Base-by-base conservation (phyloP, 495 filamentous ascomycete species). In the Astrothelium macrocarpum region DNA sequence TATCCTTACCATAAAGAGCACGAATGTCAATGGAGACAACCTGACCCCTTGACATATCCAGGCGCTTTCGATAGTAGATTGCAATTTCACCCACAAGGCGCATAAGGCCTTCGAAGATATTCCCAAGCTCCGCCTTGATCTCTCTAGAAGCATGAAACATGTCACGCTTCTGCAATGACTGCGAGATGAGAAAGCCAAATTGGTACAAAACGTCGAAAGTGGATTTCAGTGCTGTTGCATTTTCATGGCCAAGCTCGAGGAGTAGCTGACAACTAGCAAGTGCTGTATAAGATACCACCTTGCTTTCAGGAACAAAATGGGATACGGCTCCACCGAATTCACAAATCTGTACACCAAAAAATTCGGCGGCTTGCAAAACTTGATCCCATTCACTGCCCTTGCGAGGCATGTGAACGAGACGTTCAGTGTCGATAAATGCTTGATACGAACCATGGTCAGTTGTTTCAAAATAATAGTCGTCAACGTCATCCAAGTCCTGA, bases 181-280 rank as follows among this genome's bases (percentile, higher is more conserved):
- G 49, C 16, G 49, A 56, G 23, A 56, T 7, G 16, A 56, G 49
- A 16, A 56, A 29, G 10, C 49, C 49, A 56, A 56, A 56, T 29
- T 56, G 23, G 29, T 12, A 56, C 9, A 56, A 16, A 11, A 25
- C 25, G 25, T 56, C 49, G 49, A 56, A 56, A 3, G 25, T 56
- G 49, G 49, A 28, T 5, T 56, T 26, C 10, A 56, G 25, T 9
- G 49, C 49, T 29, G 49, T 25, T 56, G 49, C 49, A 29, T 56
- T 56, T n/a, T 56, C 29, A 25, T 56, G 49, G 25, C 49, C 49
- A 9, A 56, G 49, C 49, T 56, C 49, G 2, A 56, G 49, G 49
- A 56, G 49, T 25, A 56, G 26, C 20, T 9, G 25, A 16, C 49
- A 56, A 29, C 49, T 56, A 10, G 5, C 25, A 26, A 56, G 49